phyloP scores from a whole-genome alignment of 2,329 filamentous ascomycete species.

The Colletotrichum endophyticum region DNA sequence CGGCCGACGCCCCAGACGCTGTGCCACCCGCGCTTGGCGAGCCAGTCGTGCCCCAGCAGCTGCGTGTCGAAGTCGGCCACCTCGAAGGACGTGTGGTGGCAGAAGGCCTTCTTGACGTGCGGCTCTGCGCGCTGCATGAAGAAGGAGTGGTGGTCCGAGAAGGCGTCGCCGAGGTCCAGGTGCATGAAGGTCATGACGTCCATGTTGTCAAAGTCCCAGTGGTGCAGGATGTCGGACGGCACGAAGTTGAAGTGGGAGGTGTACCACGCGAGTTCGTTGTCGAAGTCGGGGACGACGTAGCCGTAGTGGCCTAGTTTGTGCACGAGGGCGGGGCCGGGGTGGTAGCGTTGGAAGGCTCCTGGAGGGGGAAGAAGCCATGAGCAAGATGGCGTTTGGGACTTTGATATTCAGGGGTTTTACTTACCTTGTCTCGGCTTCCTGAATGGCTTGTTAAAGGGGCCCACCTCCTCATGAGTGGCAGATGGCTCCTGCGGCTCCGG shows the following conservation, averaged over 20 bases:
- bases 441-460: not conserved
- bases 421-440: not conserved
- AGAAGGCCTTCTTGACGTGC: not conserved
- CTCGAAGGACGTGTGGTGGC: slow-evolving; percentile 39
- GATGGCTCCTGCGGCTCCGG: not conserved
- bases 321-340: not conserved
- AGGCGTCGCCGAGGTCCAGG: slow-evolving; percentile 53
- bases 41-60: slow-evolving; percentile 63
- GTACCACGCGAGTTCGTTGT: slow-evolving; percentile 38
- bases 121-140: slow-evolving; percentile 45
- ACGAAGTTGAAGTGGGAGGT: slow-evolving; percentile 45
- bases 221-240: slow-evolving; percentile 34
- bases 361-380: too few relatives aligned
- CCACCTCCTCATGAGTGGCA: not conserved
- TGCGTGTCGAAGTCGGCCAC: slow-evolving; percentile 67
- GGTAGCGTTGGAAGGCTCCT: not conserved
- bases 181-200: slow-evolving; percentile 52
- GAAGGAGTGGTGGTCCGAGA: slow-evolving; percentile 60
- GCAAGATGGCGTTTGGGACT: too few relatives aligned
- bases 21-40: slow-evolving; percentile 56
- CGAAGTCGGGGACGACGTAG: slow-evolving; percentile 29
- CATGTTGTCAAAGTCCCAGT: slow-evolving; percentile 6
- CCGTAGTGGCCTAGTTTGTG: not conserved
- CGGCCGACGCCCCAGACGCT: slow-evolving; percentile 66
- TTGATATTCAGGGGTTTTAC: not conserved